A percentile compares a stretch with the other conserved stretches of the same genome.
Conservation (phyloP, 306 rosid species). For the Elaeagnus macrophylla region DNA sequence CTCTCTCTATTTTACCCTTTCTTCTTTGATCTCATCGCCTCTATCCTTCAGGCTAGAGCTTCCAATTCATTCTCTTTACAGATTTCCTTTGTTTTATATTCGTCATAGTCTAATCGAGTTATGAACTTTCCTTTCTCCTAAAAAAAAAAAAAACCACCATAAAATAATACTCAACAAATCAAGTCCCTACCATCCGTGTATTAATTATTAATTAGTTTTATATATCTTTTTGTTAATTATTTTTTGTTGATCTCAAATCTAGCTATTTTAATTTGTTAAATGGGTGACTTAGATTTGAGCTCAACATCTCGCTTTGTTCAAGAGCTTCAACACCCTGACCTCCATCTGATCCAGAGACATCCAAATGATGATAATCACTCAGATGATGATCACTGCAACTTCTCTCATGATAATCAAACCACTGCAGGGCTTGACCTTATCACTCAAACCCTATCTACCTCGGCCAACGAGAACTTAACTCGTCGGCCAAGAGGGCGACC, state of each 20-base stretch:
- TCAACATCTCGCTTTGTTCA: conserved; percentile 88
- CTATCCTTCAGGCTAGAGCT: background rate
- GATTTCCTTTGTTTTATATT: conserved; percentile 30
- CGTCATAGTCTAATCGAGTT: conserved; percentile 31
- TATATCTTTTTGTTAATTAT: conserved; percentile 31
- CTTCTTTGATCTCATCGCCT: conserved; percentile 8
- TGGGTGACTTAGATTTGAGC: conserved; percentile 97
- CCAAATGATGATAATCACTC: conserved; percentile 24
- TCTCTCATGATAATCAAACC: conserved; percentile 27
- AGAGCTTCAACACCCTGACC: conserved; percentile 51
- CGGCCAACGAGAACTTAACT: conserved; percentile 31
- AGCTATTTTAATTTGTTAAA: conserved; percentile 21
- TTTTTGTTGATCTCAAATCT: conserved; percentile 22
- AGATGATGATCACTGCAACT: conserved; percentile 20
- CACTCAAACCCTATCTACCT: conserved; percentile 22
- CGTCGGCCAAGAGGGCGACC: conserved; percentile 85
- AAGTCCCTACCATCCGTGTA: conserved; percentile 7
- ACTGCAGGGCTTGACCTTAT: conserved; percentile 41
- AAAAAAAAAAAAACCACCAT: conserved; percentile 13
- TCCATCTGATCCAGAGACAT: conserved; percentile 50
- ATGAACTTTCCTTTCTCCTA: conserved; percentile 13
- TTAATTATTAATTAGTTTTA: background rate
- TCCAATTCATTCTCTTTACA: conserved; percentile 21
- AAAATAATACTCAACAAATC: conserved; percentile 17
- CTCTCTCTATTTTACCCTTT: conserved; percentile 1